phyloP scores from a whole-genome alignment of 2,329 filamentous ascomycete genomes.

The Nothophoma quercina region DNA sequence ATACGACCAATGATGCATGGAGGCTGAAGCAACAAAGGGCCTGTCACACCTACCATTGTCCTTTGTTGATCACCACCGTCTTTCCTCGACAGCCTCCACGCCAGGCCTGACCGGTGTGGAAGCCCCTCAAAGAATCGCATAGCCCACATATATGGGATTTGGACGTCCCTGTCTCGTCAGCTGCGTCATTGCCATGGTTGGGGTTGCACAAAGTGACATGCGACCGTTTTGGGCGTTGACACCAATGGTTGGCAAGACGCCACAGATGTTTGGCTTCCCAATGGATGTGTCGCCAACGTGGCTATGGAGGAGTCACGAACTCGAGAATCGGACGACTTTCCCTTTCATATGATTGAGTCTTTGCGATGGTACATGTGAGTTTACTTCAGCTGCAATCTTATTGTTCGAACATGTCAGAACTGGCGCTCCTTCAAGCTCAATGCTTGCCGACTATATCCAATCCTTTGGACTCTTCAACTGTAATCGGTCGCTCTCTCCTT shows the following conservation, averaged over 20 bases:
- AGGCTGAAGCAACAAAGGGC: constrained; percentile 1
- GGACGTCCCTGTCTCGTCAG: constrained; percentile 3
- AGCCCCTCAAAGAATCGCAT: constrained; percentile 5
- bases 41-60: constrained; percentile 8
- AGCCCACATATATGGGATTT: constrained; percentile 3
- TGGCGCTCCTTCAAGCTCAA: neutral
- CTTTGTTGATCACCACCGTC: neutral
- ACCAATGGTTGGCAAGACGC: neutral
- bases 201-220: constrained; percentile 16
- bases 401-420: too few relatives aligned
- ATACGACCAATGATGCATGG: neutral
- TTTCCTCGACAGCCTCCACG: constrained; percentile 5
- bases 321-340: neutral
- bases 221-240: constrained; percentile 15
- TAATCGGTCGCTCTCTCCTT: constrained; percentile 27
- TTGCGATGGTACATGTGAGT: neutral
- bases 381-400: neutral
- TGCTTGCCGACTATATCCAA: constrained; percentile 26
- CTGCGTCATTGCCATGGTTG: constrained; percentile 10
- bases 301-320: constrained; percentile 7
- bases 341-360: neutral
- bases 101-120: constrained; percentile 1
- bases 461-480: constrained; percentile 28
- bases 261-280: constrained; percentile 4
- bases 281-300: constrained; percentile 6